Evolutionary conservation across 164 flowering plant genomes (phyloP).

Genomic region (Tetrastigma voinierianum): DNA sequence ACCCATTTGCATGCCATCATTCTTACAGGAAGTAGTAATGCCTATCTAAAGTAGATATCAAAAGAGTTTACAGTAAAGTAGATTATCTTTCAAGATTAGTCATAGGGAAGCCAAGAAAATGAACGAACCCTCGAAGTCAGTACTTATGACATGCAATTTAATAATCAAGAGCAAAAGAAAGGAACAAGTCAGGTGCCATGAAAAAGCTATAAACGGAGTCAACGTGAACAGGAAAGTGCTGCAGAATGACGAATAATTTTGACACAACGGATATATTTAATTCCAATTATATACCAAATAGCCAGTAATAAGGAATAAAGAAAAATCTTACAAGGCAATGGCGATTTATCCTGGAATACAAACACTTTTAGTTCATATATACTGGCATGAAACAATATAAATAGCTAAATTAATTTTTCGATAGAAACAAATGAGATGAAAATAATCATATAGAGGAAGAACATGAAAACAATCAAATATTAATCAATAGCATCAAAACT

Average conservation of each 20-base stretch:
- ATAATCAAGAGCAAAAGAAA: neutral
- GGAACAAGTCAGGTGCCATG: neutral
- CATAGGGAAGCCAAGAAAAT: neutral
- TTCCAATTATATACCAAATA: too few relatives aligned
- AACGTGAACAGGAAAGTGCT: neutral
- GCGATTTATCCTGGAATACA: neutral
- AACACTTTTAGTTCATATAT: neutral
- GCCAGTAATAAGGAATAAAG: too few relatives aligned
- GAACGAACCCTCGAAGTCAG: neutral
- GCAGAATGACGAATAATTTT: neutral
- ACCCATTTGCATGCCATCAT: neutral
- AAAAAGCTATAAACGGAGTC: neutral
- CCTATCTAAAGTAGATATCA: neutral
- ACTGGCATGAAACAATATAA: conserved; percentile 1
- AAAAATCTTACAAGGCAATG: too few relatives aligned
- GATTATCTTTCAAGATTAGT: neutral
- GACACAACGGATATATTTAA: too few relatives aligned
- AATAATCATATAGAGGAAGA: neutral
- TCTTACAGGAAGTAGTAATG: neutral
- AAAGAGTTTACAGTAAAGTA: neutral
- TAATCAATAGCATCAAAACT: conserved; percentile 14
- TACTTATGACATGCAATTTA: neutral
- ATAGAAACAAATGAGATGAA: neutral
- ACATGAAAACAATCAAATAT: neutral
- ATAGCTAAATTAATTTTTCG: neutral